Evolutionary conservation across 306 rosid species (phyloP).

Genomic region (Sicyos edulis): DNA sequence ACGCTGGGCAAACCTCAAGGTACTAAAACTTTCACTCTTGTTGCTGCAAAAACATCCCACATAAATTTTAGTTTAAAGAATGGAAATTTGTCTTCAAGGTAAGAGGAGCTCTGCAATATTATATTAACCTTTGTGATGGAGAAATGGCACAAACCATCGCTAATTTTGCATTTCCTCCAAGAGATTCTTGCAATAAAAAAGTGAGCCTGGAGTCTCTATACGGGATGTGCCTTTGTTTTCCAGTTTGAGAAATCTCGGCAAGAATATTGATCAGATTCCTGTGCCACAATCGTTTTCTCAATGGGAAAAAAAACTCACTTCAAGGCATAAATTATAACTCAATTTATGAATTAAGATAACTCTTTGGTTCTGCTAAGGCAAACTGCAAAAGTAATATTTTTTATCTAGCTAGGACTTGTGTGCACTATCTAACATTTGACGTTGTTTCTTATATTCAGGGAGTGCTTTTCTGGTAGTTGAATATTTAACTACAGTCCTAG

Average conservation of each 20-base stretch:
- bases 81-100: constrained; percentile 15
- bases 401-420: not conserved
- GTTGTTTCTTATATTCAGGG: not conserved
- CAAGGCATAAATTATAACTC: not conserved
- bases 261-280: constrained; percentile 98
- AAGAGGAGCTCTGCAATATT: constrained; percentile 21
- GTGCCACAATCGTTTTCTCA: constrained; percentile 34
- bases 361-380: not conserved
- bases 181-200: constrained; percentile 92
- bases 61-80: constrained; percentile 24
- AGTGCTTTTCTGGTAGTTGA: not conserved
- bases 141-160: constrained; percentile 99
- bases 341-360: not conserved
- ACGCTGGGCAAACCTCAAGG: constrained; percentile 95
- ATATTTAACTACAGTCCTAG: not conserved
- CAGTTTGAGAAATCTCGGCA: constrained; percentile 96
- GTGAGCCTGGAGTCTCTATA: constrained; percentile 96
- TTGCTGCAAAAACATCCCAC: constrained; percentile 52
- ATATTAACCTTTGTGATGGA: constrained; percentile 78
- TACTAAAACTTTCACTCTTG: constrained; percentile 91
- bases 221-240: constrained; percentile 96
- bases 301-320: not conserved
- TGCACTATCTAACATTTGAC: not conserved
- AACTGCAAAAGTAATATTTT: not conserved
- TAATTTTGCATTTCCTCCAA: constrained; percentile 95